A percentile compares a stretch with the other conserved stretches of the same genome.
These are phyloP conservation scores for Penicillium occitanis DNA, from an alignment of 2,329 filamentous ascomycete species.

Conservation along the genomic window DNA sequence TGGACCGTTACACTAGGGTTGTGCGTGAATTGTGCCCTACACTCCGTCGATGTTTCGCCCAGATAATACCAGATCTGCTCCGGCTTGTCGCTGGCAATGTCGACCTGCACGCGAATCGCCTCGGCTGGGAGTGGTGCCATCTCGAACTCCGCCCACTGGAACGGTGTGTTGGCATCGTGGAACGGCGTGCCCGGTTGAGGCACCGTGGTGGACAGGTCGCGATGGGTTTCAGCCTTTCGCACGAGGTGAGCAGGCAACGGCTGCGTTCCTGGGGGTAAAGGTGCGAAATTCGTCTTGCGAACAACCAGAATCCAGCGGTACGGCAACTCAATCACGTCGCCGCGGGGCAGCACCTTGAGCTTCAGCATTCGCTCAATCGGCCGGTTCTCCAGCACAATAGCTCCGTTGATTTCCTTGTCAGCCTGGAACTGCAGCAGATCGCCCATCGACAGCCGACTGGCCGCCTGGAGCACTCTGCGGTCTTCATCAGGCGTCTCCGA, in stretches of 20 bases:
- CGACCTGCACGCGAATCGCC: constrained; percentile 64
- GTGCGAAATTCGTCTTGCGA: constrained; percentile 50
- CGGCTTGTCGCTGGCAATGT: constrained; percentile 61
- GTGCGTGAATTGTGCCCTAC: constrained; percentile 86
- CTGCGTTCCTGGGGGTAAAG: constrained; percentile 47
- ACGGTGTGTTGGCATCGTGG: constrained; percentile 56
- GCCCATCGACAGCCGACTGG: constrained; percentile 65
- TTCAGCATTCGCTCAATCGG: constrained; percentile 72
- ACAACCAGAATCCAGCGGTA: constrained; percentile 52
- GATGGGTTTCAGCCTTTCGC: constrained; percentile 52
- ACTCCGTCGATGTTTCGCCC: constrained; percentile 81
- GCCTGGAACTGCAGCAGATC: constrained; percentile 85
- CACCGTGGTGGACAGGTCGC: constrained; percentile 60
- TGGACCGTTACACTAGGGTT: constrained; percentile 57
- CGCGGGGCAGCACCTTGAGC: constrained; percentile 77
- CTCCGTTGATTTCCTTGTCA: constrained; percentile 86
- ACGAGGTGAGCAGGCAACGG: constrained; percentile 50
- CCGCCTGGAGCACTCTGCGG: constrained; percentile 66
- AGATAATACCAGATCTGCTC: constrained; percentile 88
- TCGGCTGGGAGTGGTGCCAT: constrained; percentile 58
- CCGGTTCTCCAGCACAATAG: constrained; percentile 80
- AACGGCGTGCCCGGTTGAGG: constrained; percentile 67
- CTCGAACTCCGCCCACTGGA: constrained; percentile 78
- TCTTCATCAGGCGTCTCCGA: constrained; percentile 67
- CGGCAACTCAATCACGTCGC: constrained; percentile 62